A percentile compares a stretch with the other conserved stretches of the same genome.
Evolutionary conservation across 139 green algal genomes (phyloP).

Genomic region (Haematococcus lacustris): DNA sequence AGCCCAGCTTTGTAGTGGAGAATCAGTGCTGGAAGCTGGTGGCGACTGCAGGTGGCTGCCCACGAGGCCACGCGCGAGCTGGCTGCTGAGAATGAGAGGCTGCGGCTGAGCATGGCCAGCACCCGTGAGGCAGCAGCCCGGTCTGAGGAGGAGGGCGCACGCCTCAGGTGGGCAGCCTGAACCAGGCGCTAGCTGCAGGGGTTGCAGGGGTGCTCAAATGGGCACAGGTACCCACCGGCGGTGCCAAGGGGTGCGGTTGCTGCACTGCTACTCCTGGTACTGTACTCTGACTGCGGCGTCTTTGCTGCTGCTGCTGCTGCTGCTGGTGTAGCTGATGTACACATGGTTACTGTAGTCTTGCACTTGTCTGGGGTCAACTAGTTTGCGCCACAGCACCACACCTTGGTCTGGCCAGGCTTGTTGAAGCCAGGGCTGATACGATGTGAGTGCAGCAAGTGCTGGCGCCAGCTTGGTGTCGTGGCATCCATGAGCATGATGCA

Average conservation of each 20-base stretch:
- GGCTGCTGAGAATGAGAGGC: constrained; percentile 12
- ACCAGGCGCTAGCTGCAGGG: neutral
- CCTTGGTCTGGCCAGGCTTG: too few relatives aligned
- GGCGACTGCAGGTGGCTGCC: constrained; percentile 18
- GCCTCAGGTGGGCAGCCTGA: neutral
- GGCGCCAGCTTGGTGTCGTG: too few relatives aligned
- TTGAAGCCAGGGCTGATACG: too few relatives aligned
- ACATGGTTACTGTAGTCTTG: neutral
- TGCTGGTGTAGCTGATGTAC: neutral
- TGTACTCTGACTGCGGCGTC: too few relatives aligned
- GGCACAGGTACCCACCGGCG: too few relatives aligned
- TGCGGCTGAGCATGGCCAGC: constrained; percentile 6
- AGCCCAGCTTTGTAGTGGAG: too few relatives aligned
- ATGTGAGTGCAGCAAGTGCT: too few relatives aligned
- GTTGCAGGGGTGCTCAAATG: neutral
- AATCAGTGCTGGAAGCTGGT: too few relatives aligned
- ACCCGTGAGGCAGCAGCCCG: constrained; percentile 15
- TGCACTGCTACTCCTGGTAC: neutral
- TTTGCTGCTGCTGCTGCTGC: too few relatives aligned
- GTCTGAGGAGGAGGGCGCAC: constrained; percentile 19
- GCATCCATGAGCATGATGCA: too few relatives aligned
- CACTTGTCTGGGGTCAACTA: too few relatives aligned
- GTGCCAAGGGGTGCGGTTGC: neutral
- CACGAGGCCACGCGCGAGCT: constrained; percentile 18
- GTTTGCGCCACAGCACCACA: too few relatives aligned